Conservation (phyloP, 2,329 filamentous ascomycete genomes). For the Botryotinia globosa region DNA sequence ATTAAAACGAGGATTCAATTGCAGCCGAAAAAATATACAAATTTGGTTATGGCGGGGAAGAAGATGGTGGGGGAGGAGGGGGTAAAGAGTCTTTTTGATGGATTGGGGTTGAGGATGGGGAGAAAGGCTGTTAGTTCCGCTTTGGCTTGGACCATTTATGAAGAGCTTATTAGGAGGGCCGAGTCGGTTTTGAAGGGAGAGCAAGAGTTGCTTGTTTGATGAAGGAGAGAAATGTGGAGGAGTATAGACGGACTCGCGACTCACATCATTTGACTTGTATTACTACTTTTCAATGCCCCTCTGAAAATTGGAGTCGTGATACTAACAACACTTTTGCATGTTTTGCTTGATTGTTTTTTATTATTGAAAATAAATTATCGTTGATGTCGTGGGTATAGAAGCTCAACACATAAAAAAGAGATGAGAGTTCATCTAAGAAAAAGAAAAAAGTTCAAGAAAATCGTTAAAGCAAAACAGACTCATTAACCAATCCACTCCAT, state of each 20-base stretch:
- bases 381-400: conserved; percentile 8
- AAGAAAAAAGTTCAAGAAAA: background rate
- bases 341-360: background rate
- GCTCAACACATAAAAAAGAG: conserved; percentile 4
- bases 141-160: conserved; percentile 96
- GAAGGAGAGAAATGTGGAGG: no score
- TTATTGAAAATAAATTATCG: background rate
- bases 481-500: background rate
- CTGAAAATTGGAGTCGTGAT: background rate
- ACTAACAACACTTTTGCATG: background rate
- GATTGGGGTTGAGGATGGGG: conserved; percentile 79
- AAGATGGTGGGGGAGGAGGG: conserved; percentile 84
- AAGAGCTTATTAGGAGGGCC: conserved; percentile 80
- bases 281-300: background rate
- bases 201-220: conserved; percentile 8
- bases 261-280: background rate
- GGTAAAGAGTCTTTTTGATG: conserved; percentile 75
- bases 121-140: conserved; percentile 91
- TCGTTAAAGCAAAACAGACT: background rate
- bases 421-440: conserved; percentile 9
- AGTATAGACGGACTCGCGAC: background rate
- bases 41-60: conserved; percentile 73
- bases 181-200: conserved; percentile 36
- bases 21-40: conserved; percentile 76
- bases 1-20: conserved; percentile 94